Conservation (phyloP, 768 basidiomycete species). For the Steccherinum ochraceum region DNA sequence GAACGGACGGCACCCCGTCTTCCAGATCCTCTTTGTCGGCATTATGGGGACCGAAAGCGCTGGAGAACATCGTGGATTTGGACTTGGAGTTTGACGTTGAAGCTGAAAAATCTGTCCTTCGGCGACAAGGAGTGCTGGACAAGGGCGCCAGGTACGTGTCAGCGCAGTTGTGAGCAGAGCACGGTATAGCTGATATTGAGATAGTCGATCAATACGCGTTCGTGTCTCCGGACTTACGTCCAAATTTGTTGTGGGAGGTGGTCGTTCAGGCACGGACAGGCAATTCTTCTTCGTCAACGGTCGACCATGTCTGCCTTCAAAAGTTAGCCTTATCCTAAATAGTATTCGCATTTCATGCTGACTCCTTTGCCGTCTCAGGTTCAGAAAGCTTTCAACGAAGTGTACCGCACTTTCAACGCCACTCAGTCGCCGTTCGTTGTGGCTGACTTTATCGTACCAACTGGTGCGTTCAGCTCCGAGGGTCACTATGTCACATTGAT, state of each 20-base stretch:
- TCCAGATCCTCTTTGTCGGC: conserved; percentile 59
- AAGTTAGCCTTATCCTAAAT: too few species aligned
- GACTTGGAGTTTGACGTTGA: conserved; percentile 64
- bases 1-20: conserved; percentile 62
- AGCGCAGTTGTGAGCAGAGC: too few species aligned
- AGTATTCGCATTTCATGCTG: neutral
- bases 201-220: conserved; percentile 31
- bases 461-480: conserved; percentile 50
- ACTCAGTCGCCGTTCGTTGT: conserved; percentile 77
- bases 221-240: conserved; percentile 77
- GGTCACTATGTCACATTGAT: neutral
- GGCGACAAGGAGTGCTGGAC: conserved; percentile 30
- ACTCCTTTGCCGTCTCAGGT: conserved; percentile 37
- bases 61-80: conserved; percentile 72
- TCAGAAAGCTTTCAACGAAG: conserved; percentile 88
- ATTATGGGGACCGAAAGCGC: conserved; percentile 80
- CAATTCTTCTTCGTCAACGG: conserved; percentile 95
- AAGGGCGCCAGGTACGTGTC: conserved; percentile 3
- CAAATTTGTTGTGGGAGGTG: conserved; percentile 68
- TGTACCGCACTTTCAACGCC: conserved; percentile 77
- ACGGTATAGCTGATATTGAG: neutral
- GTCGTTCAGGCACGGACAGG: conserved; percentile 72
- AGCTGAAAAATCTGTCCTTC: conserved; percentile 49
- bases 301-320: conserved; percentile 74
- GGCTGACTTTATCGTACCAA: conserved; percentile 78